A percentile compares a stretch with the other conserved stretches of the same genome.
Evolutionary conservation across 2,329 filamentous ascomycete genomes (phyloP).

Genomic region (Colletotrichum musicola): DNA sequence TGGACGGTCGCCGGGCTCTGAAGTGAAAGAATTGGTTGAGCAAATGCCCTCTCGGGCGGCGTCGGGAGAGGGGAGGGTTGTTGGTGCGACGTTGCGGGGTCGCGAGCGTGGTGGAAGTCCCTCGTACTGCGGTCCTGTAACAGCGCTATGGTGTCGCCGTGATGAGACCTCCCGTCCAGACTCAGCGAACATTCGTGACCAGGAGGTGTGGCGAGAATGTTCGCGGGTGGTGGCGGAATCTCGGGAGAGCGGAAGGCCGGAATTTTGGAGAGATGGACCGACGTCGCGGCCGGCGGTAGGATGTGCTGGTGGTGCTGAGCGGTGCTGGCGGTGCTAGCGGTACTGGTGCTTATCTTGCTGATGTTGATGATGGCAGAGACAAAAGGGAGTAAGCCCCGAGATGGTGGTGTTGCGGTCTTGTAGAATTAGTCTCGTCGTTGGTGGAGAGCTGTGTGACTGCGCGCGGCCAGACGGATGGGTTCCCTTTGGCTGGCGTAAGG

Average conservation of each 20-base stretch:
- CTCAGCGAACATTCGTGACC: constrained; percentile 48
- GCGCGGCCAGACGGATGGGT: constrained; percentile 27
- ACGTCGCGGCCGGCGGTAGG: not conserved
- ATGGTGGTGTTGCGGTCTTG: constrained; percentile 31
- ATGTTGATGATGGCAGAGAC: constrained; percentile 23
- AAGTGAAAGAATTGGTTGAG: constrained; percentile 69
- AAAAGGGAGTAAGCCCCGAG: constrained; percentile 12
- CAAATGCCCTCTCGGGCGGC: constrained; percentile 67
- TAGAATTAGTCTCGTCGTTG: constrained; percentile 21
- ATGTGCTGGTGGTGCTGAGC: not conserved
- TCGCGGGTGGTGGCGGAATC: constrained; percentile 30
- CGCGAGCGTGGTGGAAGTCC: constrained; percentile 43
- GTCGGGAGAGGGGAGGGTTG: constrained; percentile 44
- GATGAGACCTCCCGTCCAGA: constrained; percentile 40
- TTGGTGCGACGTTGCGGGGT: constrained; percentile 42
- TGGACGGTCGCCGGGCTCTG: constrained; percentile 77
- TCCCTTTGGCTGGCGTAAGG: constrained; percentile 31
- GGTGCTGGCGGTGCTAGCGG: constrained; percentile 5
- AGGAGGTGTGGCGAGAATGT: constrained; percentile 37
- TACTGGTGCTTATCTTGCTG: not conserved
- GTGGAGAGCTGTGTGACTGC: constrained; percentile 36
- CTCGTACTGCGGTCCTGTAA: constrained; percentile 33
- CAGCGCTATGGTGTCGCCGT: constrained; percentile 36
- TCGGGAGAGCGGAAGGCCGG: constrained; percentile 6
- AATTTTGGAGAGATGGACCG: constrained; percentile 15